Conservation (phyloP, 2,329 filamentous ascomycete species). For the Aspergillus jensenii region DNA sequence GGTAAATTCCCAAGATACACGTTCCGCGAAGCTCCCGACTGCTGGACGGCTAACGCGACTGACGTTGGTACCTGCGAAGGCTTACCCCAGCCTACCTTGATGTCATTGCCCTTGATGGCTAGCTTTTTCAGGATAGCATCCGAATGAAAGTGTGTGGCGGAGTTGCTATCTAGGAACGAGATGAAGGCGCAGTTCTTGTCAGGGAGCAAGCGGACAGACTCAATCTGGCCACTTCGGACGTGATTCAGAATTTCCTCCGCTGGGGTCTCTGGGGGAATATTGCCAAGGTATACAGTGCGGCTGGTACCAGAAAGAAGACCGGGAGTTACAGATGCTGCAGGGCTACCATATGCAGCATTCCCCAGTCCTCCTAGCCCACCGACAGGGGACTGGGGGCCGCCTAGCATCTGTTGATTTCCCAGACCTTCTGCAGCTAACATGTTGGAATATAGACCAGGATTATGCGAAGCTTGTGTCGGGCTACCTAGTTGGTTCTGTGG, state of each 20-base stretch:
- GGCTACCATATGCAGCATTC: constrained; percentile 59
- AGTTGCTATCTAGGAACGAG: constrained; percentile 96
- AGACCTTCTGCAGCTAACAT: constrained; percentile 84
- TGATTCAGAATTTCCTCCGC: constrained; percentile 96
- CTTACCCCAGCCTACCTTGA: constrained; percentile 99
- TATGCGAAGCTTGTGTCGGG: constrained; percentile 69
- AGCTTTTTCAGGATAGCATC: constrained; percentile 99
- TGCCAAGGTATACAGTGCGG: constrained; percentile 94
- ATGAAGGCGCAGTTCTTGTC: constrained; percentile 99
- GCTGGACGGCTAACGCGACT: constrained; percentile 94
- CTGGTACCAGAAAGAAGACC: constrained; percentile 86
- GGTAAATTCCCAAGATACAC: constrained; percentile 93
- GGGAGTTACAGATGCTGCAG: constrained; percentile 74
- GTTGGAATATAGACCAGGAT: constrained; percentile 76
- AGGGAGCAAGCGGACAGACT: constrained; percentile 93
- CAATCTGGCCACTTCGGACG: constrained; percentile 95
- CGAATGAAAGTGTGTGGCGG: constrained; percentile 97
- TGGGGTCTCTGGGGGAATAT: constrained; percentile 95
- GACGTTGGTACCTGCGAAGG: constrained; percentile 97
- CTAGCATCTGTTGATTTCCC: constrained; percentile 76
- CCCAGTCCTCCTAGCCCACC: constrained; percentile 67
- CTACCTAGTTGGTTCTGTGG: constrained; percentile 65
- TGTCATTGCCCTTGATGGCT: constrained; percentile 96
- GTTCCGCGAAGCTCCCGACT: constrained; percentile 93
- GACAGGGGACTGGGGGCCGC: constrained; percentile 81